Base-by-base conservation (phyloP, 2,329 filamentous ascomycete genomes). In the Talaromyces verruculosus region DNA sequence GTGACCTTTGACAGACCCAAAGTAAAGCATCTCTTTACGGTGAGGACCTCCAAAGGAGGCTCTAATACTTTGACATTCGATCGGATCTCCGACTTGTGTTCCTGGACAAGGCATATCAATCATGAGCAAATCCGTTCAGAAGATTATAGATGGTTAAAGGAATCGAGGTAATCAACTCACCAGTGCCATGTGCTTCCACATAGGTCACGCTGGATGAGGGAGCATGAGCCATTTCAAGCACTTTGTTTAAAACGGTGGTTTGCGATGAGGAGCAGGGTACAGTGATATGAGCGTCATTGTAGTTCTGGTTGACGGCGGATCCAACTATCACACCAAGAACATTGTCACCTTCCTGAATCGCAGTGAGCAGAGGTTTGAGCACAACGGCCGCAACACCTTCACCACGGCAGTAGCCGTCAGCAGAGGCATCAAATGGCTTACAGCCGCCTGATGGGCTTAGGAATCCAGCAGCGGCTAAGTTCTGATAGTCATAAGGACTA, bases 381-480 rank as follows among this genome's bases (percentile, higher is more conserved):
- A 87, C 72, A 0, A 88, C 67, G 0, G 77, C 73, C 0, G 79
- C 79, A 22, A 84, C 73, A 2, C 84, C 84, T 61, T 87, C 85
- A 7, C 82, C 83, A 1, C 84, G 78, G 28, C 77, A 83, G 71
- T 79, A 85, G 8, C 84, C 84, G 68, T 84, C 73, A 0, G 81
- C 84, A 1, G 69, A 71, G 1, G 68, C 71, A 69, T 81, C 79
- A 74, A 78, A 83, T 75, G 80, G 84, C 81, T 79, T 2, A 84
- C 84, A 0, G 80, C 79, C 37, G 84, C 81, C 1, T 83, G 85
- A 22, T 87, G 81, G 57, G 85, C 73, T 71, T 81, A 70, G 17
- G 73, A 67, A 30, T 76, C 76, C 55, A 71, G 73, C 64, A 1
- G 73, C 71, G 10, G 78, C 72, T 62, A 73, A 77, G 61, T 74